These are phyloP conservation scores for Lactifluus hygrophoroides DNA, from an alignment of 768 basidiomycete genomes.

Conservation along the genomic window DNA sequence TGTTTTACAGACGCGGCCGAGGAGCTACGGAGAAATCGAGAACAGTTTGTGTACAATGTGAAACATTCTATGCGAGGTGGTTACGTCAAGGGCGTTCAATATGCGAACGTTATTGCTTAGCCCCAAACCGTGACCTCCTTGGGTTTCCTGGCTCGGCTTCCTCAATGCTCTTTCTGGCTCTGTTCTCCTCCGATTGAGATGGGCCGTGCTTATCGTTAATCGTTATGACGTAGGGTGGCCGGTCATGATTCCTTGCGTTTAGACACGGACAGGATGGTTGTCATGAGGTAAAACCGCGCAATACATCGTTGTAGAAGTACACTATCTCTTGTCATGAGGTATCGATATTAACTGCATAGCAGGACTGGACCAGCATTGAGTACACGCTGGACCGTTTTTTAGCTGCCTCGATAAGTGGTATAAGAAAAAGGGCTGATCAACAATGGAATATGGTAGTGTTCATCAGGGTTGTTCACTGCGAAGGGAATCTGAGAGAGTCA, in stretches of 20 bases:
- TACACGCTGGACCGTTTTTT: background rate
- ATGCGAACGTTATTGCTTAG: constrained; percentile 61
- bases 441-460: constrained; percentile 90
- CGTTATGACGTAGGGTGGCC: background rate
- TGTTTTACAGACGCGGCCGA: constrained; percentile 88
- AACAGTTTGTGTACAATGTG: constrained; percentile 78
- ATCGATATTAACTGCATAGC: constrained; percentile 12
- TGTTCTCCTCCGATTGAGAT: no score
- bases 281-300: background rate
- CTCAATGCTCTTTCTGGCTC: no score
- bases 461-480: constrained; percentile 54
- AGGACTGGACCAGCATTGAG: background rate
- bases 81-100: constrained; percentile 66
- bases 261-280: background rate
- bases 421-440: constrained; percentile 86
- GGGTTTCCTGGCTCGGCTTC: background rate
- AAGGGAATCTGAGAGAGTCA: constrained; percentile 53
- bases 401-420: constrained; percentile 92
- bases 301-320: constrained; percentile 14
- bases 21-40: constrained; percentile 84
- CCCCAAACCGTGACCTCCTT: constrained; percentile 13
- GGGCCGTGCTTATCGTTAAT: no score
- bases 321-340: constrained; percentile 5
- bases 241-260: background rate
- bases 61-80: constrained; percentile 81